Conservation (phyloP, 768 basidiomycete species). For the Dioszegia hungarica region DNA sequence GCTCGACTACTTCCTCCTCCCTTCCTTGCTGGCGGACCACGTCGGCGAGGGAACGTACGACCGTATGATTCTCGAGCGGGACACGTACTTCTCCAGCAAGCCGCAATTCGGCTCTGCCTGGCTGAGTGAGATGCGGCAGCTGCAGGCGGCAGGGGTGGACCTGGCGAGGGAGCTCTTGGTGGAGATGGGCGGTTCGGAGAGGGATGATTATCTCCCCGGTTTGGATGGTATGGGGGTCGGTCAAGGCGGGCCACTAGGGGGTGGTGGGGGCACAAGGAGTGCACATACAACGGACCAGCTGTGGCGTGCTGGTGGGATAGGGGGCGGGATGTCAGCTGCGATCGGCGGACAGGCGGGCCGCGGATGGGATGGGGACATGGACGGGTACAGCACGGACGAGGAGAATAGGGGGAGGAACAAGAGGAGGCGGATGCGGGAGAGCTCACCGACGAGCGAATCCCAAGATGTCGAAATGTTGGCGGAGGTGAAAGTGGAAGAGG, state of each 20-base stretch:
- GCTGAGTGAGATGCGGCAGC: background rate
- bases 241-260: background rate
- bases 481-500: too few species aligned
- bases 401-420: background rate
- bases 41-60: constrained; percentile 51
- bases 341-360: background rate
- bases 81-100: constrained; percentile 20
- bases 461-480: background rate
- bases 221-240: too few species aligned
- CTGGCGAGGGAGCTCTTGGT: background rate
- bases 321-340: background rate
- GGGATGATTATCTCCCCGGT: constrained; percentile 6
- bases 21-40: constrained; percentile 62
- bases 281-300: constrained; percentile 3
- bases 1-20: constrained; percentile 70
- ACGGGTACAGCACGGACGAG: constrained; percentile 19
- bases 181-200: background rate
- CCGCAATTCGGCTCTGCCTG: background rate
- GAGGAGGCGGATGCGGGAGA: background rate
- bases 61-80: constrained; percentile 15
- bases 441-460: background rate
- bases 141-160: background rate
- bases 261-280: background rate
- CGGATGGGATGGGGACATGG: background rate
- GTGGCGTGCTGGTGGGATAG: background rate